Evolutionary conservation across 257 asterid species (phyloP).

Genomic region (Lycium ferocissimum): DNA sequence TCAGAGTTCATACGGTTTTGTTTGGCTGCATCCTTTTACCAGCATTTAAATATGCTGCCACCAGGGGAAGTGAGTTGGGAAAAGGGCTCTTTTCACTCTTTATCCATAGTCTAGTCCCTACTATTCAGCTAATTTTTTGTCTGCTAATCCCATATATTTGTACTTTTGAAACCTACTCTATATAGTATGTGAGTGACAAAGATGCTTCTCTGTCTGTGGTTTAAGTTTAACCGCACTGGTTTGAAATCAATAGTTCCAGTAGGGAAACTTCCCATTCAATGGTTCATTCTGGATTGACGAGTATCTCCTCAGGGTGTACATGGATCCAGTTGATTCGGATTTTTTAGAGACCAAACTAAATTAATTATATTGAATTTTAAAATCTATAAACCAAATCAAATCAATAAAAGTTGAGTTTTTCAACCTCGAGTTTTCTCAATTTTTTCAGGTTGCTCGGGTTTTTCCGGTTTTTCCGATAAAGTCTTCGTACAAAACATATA

Average conservation of each 20-base stretch:
- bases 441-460: no score
- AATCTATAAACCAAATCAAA: no score
- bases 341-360: no score
- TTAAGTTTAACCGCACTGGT: neutral
- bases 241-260: neutral
- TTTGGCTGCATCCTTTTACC: neutral
- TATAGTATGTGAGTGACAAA: neutral
- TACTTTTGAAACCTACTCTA: neutral
- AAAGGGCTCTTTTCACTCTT: neutral
- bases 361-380: no score
- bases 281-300: neutral
- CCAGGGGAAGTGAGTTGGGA: neutral
- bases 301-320: no score
- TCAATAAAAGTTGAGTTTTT: no score
- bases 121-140: constrained; percentile 6
- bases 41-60: neutral
- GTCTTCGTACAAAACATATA: no score
- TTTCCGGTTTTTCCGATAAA: no score
- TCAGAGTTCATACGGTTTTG: constrained; percentile 13
- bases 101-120: constrained; percentile 11
- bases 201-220: neutral
- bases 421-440: no score
- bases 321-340: no score
- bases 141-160: neutral
- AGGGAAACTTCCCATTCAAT: no score